Base-by-base conservation (phyloP, 345 rosid genomes). In the Eucalyptus regnans region DNA sequence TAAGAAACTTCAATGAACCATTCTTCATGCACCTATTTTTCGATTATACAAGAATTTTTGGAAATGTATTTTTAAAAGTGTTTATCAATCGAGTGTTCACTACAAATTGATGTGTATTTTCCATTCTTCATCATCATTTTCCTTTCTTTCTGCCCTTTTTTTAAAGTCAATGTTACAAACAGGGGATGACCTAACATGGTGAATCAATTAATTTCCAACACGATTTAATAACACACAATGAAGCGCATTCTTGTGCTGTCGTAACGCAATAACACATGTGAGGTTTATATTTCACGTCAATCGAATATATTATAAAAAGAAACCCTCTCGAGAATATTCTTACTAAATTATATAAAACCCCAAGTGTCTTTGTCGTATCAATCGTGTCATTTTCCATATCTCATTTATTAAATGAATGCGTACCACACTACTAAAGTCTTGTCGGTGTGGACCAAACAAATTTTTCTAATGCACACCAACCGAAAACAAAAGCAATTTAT, bases 191-290 rank as follows among this genome's bases (percentile, higher is more conserved):
- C 29, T 56, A 56, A 56, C 29, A 9, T 25, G 1, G 0, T 23
- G 0, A 56, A 56, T 56, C 27, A 56, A 56, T 56, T 10, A 17
- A 71, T 71, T 71, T 71, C 0, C 12, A 11, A 20, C 83, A 33
- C 7, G 0, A 20, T 37, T 71, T 37, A 71, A 33, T 31, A 17
- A 68, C 23, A 8, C 12, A 1, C 0, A 33, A 18, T 68, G 3
- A 31, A 31, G 43, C 12, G 2, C 25, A 6, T 43, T 71, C 81
- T 5, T 71, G 7, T 31, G 6, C 2, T 4, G 11, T n/a, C 33
- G 8, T 3, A 8, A 4, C 20, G 1, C 20, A 0, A 29, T 27
- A 1, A 0, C 31, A 27, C 41, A 4, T 64, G 41, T 15, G 33
- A 29, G 3, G n/a, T 64, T 64, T 2, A n/a, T 64, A 0, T n/a